These are phyloP conservation scores for Phytophthora cryptogea DNA, from an alignment of 352 stramenopile genomes.

Conservation along the genomic window DNA sequence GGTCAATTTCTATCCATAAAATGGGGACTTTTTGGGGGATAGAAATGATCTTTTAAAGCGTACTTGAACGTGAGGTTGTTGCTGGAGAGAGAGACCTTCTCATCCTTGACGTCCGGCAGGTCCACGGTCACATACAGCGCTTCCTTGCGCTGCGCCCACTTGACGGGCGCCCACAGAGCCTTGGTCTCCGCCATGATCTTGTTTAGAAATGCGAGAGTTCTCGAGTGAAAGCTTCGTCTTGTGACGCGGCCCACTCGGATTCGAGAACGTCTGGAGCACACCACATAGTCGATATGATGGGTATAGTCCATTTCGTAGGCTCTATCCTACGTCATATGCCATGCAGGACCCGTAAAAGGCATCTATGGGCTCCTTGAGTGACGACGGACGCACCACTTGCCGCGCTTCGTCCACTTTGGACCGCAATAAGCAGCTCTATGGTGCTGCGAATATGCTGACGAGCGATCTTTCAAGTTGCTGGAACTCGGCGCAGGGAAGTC, in stretches of 20 bases:
- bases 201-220: conserved; percentile 6
- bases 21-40: neutral
- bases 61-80: conserved; percentile 91
- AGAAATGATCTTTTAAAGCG: conserved; percentile 14
- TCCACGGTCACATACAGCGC: conserved; percentile 97
- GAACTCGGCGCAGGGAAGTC: conserved; percentile 70
- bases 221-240: conserved; percentile 18
- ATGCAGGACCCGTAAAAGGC: conserved; percentile 3
- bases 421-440: conserved; percentile 67
- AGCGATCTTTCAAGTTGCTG: conserved; percentile 59
- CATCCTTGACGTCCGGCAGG: conserved; percentile 93
- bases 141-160: conserved; percentile 97
- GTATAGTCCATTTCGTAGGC: too few relatives aligned
- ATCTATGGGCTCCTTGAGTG: conserved; percentile 34
- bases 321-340: neutral
- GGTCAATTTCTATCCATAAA: too few relatives aligned
- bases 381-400: conserved; percentile 49
- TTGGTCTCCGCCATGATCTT: conserved; percentile 46
- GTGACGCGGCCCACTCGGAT: conserved; percentile 16
- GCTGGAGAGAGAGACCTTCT: conserved; percentile 90
- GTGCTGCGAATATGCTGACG: conserved; percentile 58
- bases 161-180: conserved; percentile 88
- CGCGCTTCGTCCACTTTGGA: conserved; percentile 73
- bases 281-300: neutral
- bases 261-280: conserved; percentile 39